A percentile compares a stretch with the other conserved stretches of the same genome.
These are phyloP conservation scores for Fermentozyma sake DNA, from an alignment of 1,139 yeast species.

Conservation along the genomic window DNA sequence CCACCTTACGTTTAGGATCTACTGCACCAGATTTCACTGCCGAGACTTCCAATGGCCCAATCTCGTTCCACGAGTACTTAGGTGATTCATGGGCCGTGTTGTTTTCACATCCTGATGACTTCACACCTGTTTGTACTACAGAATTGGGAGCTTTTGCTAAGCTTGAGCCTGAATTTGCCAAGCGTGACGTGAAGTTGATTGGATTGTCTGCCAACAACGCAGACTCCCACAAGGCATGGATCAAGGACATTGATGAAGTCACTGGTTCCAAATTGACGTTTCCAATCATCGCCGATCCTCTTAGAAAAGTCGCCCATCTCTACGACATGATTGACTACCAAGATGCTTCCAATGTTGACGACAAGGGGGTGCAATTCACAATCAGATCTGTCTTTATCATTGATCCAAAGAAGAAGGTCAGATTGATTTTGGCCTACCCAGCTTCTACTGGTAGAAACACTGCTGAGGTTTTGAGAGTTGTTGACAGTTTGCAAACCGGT, in stretches of 20 bases:
- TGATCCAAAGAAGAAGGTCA: conserved; percentile 81
- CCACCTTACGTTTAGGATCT: conserved; percentile 40
- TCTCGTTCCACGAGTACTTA: conserved; percentile 76
- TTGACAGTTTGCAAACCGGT: conserved; percentile 79
- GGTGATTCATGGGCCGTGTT: conserved; percentile 81
- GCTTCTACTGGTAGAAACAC: conserved; percentile 92
- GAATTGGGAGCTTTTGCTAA: conserved; percentile 90
- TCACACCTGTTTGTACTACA: conserved; percentile 93
- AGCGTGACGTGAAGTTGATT: conserved; percentile 77
- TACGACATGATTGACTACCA: conserved; percentile 92
- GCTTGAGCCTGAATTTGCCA: conserved; percentile 75
- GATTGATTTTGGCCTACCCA: conserved; percentile 81
- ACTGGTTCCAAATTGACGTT: conserved; percentile 67
- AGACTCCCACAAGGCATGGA: conserved; percentile 76
- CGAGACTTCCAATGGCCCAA: conserved; percentile 69
- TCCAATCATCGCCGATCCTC: conserved; percentile 85
- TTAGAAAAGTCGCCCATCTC: conserved; percentile 72
- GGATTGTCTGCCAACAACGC: conserved; percentile 81
- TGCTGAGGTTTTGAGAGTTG: conserved; percentile 78
- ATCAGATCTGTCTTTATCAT: conserved; percentile 86
- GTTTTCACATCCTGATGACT: conserved; percentile 91
- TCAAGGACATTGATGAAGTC: conserved; percentile 81
- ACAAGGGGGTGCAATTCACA: conserved; percentile 62
- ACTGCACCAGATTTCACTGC: conserved; percentile 82
- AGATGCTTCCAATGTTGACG: conserved; percentile 72